Percentiles rank a stretch among this genome's conserved stretches.
Conservation (phyloP, 345 rosid species). For the Abelmoschus esculentus region DNA sequence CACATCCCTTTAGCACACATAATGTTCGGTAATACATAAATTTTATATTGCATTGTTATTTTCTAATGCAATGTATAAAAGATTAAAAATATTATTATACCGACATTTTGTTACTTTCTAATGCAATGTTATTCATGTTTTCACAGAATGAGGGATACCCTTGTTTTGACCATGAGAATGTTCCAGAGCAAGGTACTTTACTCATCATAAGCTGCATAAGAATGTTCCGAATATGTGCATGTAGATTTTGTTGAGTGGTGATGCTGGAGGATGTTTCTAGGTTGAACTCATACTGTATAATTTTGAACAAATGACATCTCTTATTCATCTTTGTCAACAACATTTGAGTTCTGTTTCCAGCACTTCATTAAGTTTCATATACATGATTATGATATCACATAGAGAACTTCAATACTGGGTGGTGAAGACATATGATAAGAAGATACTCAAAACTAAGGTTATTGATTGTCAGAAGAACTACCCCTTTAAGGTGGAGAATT, state of each 20-base stretch:
- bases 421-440: neutral
- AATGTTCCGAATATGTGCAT: neutral
- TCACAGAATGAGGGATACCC: constrained; percentile 57
- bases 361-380: too few relatives aligned
- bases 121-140: constrained; percentile 2
- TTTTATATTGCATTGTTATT: too few relatives aligned
- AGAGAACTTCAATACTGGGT: neutral
- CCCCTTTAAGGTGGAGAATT: neutral
- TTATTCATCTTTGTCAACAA: neutral
- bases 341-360: neutral
- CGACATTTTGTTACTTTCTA: neutral
- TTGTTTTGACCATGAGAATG: constrained; percentile 63
- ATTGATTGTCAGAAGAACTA: neutral
- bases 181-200: constrained; percentile 64
- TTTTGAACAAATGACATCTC: neutral
- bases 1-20: constrained; percentile 56
- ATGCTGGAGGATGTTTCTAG: neutral
- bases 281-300: neutral
- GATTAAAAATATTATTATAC: neutral
- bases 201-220: neutral
- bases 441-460: neutral
- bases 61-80: neutral
- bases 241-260: neutral
- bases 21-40: constrained; percentile 43
- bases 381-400: neutral